Evolutionary conservation across 768 basidiomycete species (phyloP).

Genomic region (Naganishia friedmannii): DNA sequence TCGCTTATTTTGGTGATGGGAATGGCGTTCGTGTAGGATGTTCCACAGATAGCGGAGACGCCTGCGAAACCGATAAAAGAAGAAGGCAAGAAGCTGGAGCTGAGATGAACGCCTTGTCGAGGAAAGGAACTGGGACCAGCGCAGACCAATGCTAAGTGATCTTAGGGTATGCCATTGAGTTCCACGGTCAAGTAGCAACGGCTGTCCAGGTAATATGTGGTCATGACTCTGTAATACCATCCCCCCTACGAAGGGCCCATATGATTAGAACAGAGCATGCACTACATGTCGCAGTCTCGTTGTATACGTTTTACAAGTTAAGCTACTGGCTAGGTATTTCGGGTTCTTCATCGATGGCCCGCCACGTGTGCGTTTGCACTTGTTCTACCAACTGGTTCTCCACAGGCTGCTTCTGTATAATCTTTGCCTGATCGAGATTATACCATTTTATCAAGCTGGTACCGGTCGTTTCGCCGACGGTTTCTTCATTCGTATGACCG

Average conservation of each 20-base stretch:
- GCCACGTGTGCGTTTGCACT: conserved; percentile 1
- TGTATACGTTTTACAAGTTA: no score
- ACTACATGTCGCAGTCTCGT: no score
- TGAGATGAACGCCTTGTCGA: not conserved
- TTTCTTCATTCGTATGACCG: not conserved
- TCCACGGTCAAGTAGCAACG: no score
- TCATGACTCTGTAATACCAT: no score
- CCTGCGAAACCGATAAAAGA: not conserved
- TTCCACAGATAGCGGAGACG: not conserved
- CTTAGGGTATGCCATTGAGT: no score
- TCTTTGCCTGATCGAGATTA: not conserved
- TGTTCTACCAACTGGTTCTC: not conserved
- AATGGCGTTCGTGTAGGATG: not conserved
- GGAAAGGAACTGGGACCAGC: not conserved
- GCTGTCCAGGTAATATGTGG: no score
- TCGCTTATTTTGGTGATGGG: not conserved
- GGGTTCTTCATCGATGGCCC: not conserved
- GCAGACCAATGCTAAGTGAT: no score
- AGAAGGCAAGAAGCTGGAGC: not conserved
- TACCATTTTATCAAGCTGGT: not conserved
- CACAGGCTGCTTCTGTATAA: not conserved
- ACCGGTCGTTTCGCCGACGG: no score
- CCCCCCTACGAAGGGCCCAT: no score
- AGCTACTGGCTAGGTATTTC: not conserved
- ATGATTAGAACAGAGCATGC: no score